phyloP scores from a whole-genome alignment of 2,329 filamentous ascomycete species.

The Phialocephala subalpina region DNA sequence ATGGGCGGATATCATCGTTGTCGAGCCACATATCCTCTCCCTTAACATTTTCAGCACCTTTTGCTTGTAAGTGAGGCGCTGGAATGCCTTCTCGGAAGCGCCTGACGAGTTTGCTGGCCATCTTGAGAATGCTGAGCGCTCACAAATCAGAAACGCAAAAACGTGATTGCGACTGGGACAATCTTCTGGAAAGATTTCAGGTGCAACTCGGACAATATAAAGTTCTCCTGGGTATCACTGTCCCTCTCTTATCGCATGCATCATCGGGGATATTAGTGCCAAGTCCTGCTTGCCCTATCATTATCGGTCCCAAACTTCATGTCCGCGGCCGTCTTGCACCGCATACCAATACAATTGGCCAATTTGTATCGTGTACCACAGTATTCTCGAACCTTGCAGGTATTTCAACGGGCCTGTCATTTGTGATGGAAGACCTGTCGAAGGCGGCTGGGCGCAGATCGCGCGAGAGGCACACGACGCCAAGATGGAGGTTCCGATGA shows the following conservation, averaged over 20 bases:
- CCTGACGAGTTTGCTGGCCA: slow-evolving; percentile 28
- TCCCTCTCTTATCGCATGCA: slow-evolving; percentile 10
- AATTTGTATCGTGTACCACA: not conserved
- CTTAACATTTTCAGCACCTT: slow-evolving; percentile 39
- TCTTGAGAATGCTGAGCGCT: slow-evolving; percentile 11
- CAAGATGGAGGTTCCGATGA: not conserved
- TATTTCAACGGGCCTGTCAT: not conserved
- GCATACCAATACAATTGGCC: not conserved
- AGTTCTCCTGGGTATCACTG: not conserved
- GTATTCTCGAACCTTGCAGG: slow-evolving; percentile 2
- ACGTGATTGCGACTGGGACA: not conserved
- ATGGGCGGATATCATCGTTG: slow-evolving; percentile 52
- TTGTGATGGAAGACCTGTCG: not conserved
- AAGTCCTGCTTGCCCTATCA: slow-evolving; percentile 1
- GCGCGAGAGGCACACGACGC: not conserved
- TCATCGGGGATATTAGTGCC: not conserved
- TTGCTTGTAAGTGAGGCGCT: slow-evolving; percentile 33
- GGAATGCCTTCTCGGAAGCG: slow-evolving; percentile 32
- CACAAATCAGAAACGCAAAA: not conserved
- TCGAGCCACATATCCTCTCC: slow-evolving; percentile 46
- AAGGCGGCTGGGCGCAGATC: slow-evolving; percentile 2
- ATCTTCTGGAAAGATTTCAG: not conserved
- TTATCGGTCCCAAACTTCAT: not conserved
- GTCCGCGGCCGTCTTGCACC: not conserved
- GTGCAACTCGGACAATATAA: slow-evolving; percentile 5